These are phyloP conservation scores for Phytopythium chamaehyphon DNA, from an alignment of 352 stramenopile genomes.

Conservation along the genomic window DNA sequence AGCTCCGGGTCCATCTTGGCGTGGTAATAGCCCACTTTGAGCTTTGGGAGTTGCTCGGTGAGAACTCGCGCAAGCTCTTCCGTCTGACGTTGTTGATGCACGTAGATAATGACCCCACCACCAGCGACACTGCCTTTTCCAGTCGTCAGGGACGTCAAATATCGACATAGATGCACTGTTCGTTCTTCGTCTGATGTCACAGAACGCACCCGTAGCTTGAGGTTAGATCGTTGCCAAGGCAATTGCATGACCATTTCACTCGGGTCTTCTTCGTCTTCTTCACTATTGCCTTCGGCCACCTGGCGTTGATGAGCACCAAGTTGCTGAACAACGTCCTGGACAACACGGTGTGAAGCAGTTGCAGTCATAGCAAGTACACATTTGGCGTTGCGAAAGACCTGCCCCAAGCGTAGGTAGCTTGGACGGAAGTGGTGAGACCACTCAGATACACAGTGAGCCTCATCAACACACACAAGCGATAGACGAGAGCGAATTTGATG, in stretches of 20 bases:
- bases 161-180: slow-evolving; percentile 17
- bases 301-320: slow-evolving; percentile 27
- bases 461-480: slow-evolving; percentile 91
- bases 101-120: slow-evolving; percentile 77
- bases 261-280: slow-evolving; percentile 12
- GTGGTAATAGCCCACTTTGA: slow-evolving; percentile 88
- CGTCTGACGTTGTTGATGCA: slow-evolving; percentile 75
- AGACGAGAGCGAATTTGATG: slow-evolving; percentile 36
- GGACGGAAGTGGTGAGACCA: slow-evolving; percentile 95
- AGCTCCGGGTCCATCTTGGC: slow-evolving; percentile 85
- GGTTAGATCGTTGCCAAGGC: slow-evolving; percentile 70
- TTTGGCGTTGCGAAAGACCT: slow-evolving; percentile 53
- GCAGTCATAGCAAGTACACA: slow-evolving; percentile 91
- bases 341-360: slow-evolving; percentile 81
- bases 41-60: slow-evolving; percentile 47
- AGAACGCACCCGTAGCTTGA: slow-evolving; percentile 49
- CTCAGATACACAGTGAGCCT: slow-evolving; percentile 94
- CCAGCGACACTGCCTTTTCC: slow-evolving; percentile 7
- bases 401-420: slow-evolving; percentile 61
- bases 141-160: slow-evolving; percentile 19
- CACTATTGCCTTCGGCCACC: background rate
- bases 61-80: slow-evolving; percentile 66
- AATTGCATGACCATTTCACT: slow-evolving; percentile 58
- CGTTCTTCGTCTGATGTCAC: slow-evolving; percentile 60
- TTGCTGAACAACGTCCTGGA: slow-evolving; percentile 65